Evolutionary conservation across 1,284 basidiomycete species (phyloP), one percentile per base, ranked within the genome.

Genomic region (Apiotrichum veenhuisii): DNA sequence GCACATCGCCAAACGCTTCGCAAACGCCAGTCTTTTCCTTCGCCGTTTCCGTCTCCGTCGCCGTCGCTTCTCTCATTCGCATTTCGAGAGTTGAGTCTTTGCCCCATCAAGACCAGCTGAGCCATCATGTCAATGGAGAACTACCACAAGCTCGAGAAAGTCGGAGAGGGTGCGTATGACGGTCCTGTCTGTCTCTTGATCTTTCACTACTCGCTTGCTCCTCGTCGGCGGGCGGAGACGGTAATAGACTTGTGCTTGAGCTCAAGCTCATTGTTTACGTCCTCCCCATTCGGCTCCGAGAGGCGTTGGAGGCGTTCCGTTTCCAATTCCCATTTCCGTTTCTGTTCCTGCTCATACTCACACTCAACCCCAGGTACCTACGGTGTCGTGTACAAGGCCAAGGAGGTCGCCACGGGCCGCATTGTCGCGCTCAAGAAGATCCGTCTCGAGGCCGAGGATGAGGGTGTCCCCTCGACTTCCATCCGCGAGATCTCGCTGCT

Each of bases 381-480:
- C 69, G 96, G 96, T 63, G 95, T 98, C 54, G 95, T 98, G 20
- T 98, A 98, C 83, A 93, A 93, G 77, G 91, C 90, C 42, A 83
- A 84, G 65, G 91, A 94, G 70, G 78, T 85, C 64, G 82, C 78
- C 46, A 88, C 84, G 9, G 87, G 88, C 72, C 78, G 84, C 69
- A 87, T 91, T 68, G 94, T 94, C 55, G 93, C 93, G 47, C 82
- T 94, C 71, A 99, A 99, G 84, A 98, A 98, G 83, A 98, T 98
- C 72, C 83, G 95, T 47, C 84, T 98, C 33, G 96, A 98, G 76
- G 91, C 93, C 23, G 95, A 98, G 78, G 96, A 77, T 59, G 76
- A 98, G 73, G 95, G 95, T 43, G 94, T 98, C 18, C 95, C 95
- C 8, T 91, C 88, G 63, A 98, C 96, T 14, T 94, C 95, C 49